Base-by-base conservation (phyloP, 2,329 filamentous ascomycete genomes). In the Cladosporium cucumerinum region DNA sequence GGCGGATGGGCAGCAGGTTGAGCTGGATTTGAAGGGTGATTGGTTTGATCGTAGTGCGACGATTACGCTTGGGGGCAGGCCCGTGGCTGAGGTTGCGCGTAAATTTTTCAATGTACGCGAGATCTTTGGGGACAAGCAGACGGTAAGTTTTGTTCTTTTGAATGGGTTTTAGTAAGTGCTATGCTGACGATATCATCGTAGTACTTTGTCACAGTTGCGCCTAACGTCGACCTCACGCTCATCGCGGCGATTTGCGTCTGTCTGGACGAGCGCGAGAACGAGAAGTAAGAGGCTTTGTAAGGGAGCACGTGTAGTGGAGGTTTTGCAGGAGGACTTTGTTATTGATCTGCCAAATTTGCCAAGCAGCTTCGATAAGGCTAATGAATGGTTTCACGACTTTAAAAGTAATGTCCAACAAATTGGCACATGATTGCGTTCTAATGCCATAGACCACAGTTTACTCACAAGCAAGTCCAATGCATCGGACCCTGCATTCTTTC, bases 171-270 rank as follows among this genome's bases (percentile, higher is more conserved):
- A 7, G 26, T 5, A 43, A 11, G 51, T 5, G 52, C 32, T 28
- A 5, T 32, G 57, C 66, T 70, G 51, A 67, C 57, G 18, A 8
- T 30, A 2, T 51, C 23, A 11, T 43, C 25, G 5, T 48, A 75
- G 73, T 91, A 91, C 69, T 83, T 81, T 1, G 81, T 91, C 5
- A 81, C 81, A 0, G 82, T 91, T 6, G 87, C 87, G 1, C 86
- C 88, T 0, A 85, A 85, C 18, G 85, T 89, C 7, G 89, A 92
- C 71, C 82, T 89, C 76, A 84, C 86, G 4, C 72, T 91, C 55
- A 84, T 91, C 68, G 85, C 82, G 0, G 89, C 88, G 12, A 78
- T 91, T 71, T 90, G 87, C 72, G 86, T 91, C 61, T 87, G 84
- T 66, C 77, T 91, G 66, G 89, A 91, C 68, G 87, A 90, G 81